Evolutionary conservation across 345 rosid genomes (phyloP).

Genomic region (Rhodamnia argentea): DNA sequence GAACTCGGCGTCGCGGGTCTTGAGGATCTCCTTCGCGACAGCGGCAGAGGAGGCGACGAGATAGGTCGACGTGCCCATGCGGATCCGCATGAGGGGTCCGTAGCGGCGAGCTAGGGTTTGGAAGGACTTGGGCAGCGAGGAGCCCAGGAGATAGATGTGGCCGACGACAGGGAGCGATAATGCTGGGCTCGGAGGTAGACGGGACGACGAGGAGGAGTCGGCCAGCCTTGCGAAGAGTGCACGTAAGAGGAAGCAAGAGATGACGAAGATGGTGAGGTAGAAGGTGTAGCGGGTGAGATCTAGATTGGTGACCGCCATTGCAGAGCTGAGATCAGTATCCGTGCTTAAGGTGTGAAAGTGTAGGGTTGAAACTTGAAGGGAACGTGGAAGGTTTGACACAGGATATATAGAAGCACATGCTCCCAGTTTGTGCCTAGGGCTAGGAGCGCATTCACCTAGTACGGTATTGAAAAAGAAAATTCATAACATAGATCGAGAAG

Average conservation of each 20-base stretch:
- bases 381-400: background rate
- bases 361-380: background rate
- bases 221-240: background rate
- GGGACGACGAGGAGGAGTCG: background rate
- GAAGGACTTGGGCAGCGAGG: conserved; percentile 28
- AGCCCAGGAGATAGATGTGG: conserved; percentile 33
- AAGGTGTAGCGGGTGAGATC: background rate
- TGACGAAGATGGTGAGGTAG: background rate
- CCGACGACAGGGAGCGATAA: conserved; percentile 39
- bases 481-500: background rate
- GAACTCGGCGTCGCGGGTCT: conserved; percentile 32
- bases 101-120: conserved; percentile 22
- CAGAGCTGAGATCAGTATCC: background rate
- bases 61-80: conserved; percentile 30
- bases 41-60: conserved; percentile 24
- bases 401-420: background rate
- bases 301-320: background rate
- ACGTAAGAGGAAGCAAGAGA: conserved; percentile 10
- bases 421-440: background rate
- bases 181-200: conserved; percentile 23
- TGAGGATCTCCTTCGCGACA: conserved; percentile 34
- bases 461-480: background rate
- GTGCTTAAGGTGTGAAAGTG: background rate
- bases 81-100: conserved; percentile 37
- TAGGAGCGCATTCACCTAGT: background rate